A percentile compares a stretch with the other conserved stretches of the same genome.
These are phyloP conservation scores for Ogataea angusta DNA, from an alignment of 805 yeast genomes.

Conservation along the genomic window DNA sequence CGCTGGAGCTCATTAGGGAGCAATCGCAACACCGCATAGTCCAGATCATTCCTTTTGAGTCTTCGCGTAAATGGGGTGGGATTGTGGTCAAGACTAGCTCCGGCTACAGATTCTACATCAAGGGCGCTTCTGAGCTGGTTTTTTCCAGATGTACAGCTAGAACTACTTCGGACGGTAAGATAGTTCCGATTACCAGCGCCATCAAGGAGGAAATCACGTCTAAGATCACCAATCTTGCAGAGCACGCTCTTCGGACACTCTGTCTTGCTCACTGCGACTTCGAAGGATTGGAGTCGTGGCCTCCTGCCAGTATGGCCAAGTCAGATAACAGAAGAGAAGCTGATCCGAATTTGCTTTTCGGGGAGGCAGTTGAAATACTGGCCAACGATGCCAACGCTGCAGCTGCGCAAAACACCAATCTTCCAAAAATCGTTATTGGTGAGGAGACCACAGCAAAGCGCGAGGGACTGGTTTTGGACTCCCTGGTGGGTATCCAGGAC, in stretches of 20 bases:
- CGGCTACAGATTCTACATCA: constrained; percentile 61
- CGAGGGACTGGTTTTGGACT: constrained; percentile 54
- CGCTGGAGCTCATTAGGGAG: constrained; percentile 47
- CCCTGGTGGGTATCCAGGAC: constrained; percentile 90
- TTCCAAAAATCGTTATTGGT: constrained; percentile 31
- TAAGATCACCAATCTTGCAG: constrained; percentile 53
- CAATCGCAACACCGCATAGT: constrained; percentile 40
- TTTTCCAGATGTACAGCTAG: constrained; percentile 53
- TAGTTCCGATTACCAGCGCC: constrained; percentile 30
- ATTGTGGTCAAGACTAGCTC: constrained; percentile 52
- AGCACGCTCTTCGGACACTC: constrained; percentile 80
- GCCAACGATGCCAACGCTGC: constrained; percentile 21
- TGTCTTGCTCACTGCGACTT: constrained; percentile 83
- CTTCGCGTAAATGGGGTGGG: constrained; percentile 91
- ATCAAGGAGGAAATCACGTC: constrained; percentile 29
- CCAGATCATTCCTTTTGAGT: constrained; percentile 86
- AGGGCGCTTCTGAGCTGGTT: constrained; percentile 95
- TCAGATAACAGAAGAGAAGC: constrained; percentile 38
- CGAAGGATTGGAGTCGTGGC: constrained; percentile 51
- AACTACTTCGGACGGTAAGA: constrained; percentile 31
- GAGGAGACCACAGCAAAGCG: constrained; percentile 17
- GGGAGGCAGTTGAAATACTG: constrained; percentile 27
- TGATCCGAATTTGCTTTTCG: constrained; percentile 40
- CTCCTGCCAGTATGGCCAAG: constrained; percentile 50
- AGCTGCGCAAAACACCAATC: constrained; percentile 10